Percentiles rank a stretch among this genome's conserved stretches.
Conservation (phyloP, 2,329 filamentous ascomycete genomes). For the Corinectria fuckeliana region DNA sequence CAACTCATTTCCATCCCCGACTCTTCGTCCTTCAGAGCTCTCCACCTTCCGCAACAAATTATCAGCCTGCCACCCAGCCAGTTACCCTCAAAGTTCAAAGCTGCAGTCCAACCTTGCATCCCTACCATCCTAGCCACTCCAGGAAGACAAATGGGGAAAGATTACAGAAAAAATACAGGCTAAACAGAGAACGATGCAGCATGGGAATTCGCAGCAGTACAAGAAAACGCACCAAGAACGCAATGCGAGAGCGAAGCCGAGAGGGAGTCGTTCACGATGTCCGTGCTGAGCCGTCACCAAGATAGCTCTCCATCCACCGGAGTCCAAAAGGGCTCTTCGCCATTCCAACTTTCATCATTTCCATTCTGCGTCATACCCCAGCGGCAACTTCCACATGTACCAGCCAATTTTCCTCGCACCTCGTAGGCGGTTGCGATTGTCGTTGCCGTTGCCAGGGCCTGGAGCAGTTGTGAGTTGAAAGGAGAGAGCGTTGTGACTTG, state of each 20-base stretch:
- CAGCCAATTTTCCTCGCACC: background rate
- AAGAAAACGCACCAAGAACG: conserved; percentile 9
- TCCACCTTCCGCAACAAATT: conserved; percentile 9
- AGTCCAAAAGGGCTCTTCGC: background rate
- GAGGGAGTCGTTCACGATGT: background rate
- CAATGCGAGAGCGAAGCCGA: background rate
- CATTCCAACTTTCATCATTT: background rate
- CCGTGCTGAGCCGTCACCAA: background rate
- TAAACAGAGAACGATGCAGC: conserved; percentile 12
- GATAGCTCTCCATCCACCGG: background rate
- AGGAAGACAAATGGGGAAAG: conserved; percentile 1
- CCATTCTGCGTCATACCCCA: background rate
- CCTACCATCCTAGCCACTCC: background rate
- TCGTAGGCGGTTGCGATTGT: background rate
- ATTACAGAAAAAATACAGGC: conserved; percentile 15
- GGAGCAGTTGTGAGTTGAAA: background rate
- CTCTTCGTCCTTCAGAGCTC: conserved; percentile 1
- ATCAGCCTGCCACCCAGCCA: conserved; percentile 6
- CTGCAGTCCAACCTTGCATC: background rate
- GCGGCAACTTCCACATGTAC: background rate
- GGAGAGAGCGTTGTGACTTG: conserved; percentile 26
- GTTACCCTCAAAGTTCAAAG: conserved; percentile 1
- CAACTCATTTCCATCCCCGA: background rate
- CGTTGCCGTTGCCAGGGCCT: background rate
- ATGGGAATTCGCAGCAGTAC: conserved; percentile 14